Conservation (phyloP, 1,284 basidiomycete species). For the Heterobasidion annosum region DNA sequence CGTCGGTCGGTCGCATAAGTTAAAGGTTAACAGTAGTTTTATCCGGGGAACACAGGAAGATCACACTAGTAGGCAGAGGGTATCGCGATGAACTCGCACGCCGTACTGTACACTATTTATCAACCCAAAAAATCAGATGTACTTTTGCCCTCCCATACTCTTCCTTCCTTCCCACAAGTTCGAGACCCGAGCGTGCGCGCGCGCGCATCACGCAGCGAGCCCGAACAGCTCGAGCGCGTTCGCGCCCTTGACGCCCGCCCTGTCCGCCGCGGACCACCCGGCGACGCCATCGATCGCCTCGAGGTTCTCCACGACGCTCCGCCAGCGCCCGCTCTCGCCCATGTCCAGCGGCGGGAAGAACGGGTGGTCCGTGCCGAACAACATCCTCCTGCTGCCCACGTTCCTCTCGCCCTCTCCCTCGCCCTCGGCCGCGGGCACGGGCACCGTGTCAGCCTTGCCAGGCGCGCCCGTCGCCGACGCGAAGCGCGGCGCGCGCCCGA, state of each 20-base stretch:
- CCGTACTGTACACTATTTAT: no score
- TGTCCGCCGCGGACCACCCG: constrained; percentile 54
- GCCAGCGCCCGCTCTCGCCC: constrained; percentile 66
- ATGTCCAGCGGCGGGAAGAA: constrained; percentile 82
- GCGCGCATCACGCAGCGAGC: constrained; percentile 3
- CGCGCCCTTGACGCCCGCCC: constrained; percentile 54
- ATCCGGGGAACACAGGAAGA: no score
- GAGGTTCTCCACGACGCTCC: constrained; percentile 75
- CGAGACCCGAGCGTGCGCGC: no score
- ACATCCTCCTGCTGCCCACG: constrained; percentile 45
- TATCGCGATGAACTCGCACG: no score
- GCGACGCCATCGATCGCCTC: constrained; percentile 63
- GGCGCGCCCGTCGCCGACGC: constrained; percentile 20
- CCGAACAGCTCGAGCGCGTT: constrained; percentile 68
- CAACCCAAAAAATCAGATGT: no score
- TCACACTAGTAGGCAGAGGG: neutral
- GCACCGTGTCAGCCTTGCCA: constrained; percentile 17
- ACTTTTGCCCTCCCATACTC: no score
- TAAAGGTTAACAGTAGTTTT: no score
- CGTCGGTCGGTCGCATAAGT: no score
- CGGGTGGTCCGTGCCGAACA: constrained; percentile 85
- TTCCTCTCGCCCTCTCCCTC: constrained; percentile 21
- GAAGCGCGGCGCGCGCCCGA: constrained; percentile 54
- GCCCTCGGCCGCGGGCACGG: constrained; percentile 16
- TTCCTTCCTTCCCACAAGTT: no score